These are phyloP conservation scores for Emydomyces testavorans DNA, from an alignment of 2,329 filamentous ascomycete genomes.

Conservation along the genomic window DNA sequence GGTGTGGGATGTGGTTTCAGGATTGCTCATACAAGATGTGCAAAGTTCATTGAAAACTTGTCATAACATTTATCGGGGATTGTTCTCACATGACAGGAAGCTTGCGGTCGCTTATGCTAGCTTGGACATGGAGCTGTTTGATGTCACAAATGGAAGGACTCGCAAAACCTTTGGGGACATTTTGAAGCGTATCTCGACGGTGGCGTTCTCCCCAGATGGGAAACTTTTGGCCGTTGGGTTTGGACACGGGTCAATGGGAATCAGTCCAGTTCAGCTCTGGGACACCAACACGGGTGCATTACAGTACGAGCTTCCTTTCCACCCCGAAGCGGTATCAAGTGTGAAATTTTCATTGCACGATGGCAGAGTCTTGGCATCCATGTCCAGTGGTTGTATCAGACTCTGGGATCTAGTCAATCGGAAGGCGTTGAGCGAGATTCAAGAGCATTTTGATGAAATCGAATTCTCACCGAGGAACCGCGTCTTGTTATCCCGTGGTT, in stretches of 20 bases:
- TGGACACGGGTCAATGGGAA: too few species aligned
- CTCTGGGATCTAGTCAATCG: too few species aligned
- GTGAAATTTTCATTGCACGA: constrained; percentile 6
- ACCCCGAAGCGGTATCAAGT: background rate
- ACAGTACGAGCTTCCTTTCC: background rate
- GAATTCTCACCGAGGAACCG: too few species aligned
- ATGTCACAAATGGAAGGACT: too few species aligned
- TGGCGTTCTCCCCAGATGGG: constrained; percentile 7
- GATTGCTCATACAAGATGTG: background rate
- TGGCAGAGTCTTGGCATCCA: background rate
- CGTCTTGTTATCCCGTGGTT: too few species aligned
- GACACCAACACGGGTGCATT: background rate
- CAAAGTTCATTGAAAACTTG: too few species aligned
- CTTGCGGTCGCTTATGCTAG: background rate
- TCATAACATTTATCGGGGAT: too few species aligned
- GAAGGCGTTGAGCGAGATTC: too few species aligned
- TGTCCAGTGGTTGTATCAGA: background rate
- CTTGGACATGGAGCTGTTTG: too few species aligned
- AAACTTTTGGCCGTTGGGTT: background rate
- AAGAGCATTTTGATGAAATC: too few species aligned
- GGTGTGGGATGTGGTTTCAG: constrained; percentile 17
- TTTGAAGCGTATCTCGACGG: background rate
- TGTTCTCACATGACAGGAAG: too few species aligned
- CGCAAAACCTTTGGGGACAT: background rate
- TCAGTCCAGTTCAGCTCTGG: constrained; percentile 18